A percentile compares a stretch with the other conserved stretches of the same genome.
Conservation (phyloP, 2,329 filamentous ascomycete species). For the Ophiobolus disseminans region DNA sequence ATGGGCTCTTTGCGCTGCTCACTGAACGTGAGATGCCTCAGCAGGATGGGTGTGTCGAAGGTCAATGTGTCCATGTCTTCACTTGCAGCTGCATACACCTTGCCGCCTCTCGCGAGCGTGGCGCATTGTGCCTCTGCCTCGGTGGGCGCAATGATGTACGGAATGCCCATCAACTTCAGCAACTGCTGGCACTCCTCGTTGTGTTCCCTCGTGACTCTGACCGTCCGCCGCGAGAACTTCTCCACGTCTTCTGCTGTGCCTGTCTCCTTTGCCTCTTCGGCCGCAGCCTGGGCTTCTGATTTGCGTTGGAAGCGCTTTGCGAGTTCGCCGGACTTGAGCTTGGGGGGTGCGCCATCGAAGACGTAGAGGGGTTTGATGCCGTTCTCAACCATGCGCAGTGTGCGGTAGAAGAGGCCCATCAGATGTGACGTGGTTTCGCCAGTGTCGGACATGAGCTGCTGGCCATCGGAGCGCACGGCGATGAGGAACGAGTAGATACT, state of each 20-base stretch:
- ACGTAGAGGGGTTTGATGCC: slow-evolving; percentile 99
- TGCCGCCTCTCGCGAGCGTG: slow-evolving; percentile 83
- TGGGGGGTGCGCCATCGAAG: slow-evolving; percentile 95
- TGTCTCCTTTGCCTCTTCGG: slow-evolving; percentile 96
- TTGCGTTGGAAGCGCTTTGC: slow-evolving; percentile 97
- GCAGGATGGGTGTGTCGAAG: slow-evolving; percentile 88
- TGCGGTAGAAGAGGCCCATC: slow-evolving; percentile 99
- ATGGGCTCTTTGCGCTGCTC: slow-evolving; percentile 98
- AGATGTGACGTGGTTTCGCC: slow-evolving; percentile 97
- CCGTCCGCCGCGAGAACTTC: slow-evolving; percentile 93
- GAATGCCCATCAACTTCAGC: slow-evolving; percentile 93
- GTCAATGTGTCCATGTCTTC: slow-evolving; percentile 99
- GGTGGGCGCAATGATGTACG: slow-evolving; percentile 92
- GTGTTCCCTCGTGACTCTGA: slow-evolving; percentile 94
- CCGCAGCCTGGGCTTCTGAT: slow-evolving; percentile 84
- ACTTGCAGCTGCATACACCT: slow-evolving; percentile 94
- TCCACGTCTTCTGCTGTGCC: slow-evolving; percentile 97
- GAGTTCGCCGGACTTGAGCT: slow-evolving; percentile 95
- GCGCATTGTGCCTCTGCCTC: slow-evolving; percentile 98
- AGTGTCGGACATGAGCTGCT: slow-evolving; percentile 92
- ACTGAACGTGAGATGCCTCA: slow-evolving; percentile 94
- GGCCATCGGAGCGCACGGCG: slow-evolving; percentile 93
- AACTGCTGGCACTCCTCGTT: slow-evolving; percentile 93
- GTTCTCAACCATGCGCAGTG: slow-evolving; percentile 96
- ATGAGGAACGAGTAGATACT: slow-evolving; percentile 99